phyloP scores from a whole-genome alignment of 2,329 filamentous ascomycete species.

The Nothophoma quercina region DNA sequence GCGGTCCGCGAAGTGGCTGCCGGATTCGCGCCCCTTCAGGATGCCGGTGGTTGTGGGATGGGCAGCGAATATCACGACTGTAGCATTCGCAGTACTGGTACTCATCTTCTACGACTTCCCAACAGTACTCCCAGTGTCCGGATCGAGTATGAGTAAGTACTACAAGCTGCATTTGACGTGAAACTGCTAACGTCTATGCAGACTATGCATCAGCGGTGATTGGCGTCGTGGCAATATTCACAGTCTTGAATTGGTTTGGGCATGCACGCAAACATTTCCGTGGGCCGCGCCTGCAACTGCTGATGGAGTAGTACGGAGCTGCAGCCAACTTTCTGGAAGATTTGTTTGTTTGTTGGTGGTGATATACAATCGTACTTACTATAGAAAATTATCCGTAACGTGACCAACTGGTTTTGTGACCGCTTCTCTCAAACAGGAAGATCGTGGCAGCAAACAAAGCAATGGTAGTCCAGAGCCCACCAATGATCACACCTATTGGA shows the following conservation, averaged over 20 bases:
- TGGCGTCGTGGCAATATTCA: conserved; percentile 23
- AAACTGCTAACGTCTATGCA: conserved; percentile 5
- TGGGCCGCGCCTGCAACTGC: conserved; percentile 19
- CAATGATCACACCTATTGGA: too few species aligned
- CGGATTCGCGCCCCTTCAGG: conserved; percentile 25
- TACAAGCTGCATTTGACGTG: too few species aligned
- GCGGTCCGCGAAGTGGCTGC: conserved; percentile 30
- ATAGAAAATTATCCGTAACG: too few species aligned
- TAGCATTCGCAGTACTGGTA: conserved; percentile 31
- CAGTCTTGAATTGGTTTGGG: conserved; percentile 20
- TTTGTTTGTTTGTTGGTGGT: too few species aligned
- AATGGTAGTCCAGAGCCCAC: too few species aligned
- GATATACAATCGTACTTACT: too few species aligned
- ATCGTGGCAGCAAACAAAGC: too few species aligned
- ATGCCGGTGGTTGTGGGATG: conserved; percentile 34
- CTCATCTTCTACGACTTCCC: conserved; percentile 45
- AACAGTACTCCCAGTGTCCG: conserved; percentile 32
- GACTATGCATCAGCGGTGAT: conserved; percentile 26
- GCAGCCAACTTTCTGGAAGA: too few species aligned
- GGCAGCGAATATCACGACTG: conserved; percentile 34
- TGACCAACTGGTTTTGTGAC: too few species aligned
- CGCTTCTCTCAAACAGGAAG: too few species aligned
- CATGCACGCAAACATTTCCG: conserved; percentile 24
- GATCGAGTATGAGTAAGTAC: conserved; percentile 40
- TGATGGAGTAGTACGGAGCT: neutral